Percentiles rank a stretch among this genome's conserved stretches.
Conservation (phyloP, 305 asterid species). For the Fraxinus xanthoxyloides region DNA sequence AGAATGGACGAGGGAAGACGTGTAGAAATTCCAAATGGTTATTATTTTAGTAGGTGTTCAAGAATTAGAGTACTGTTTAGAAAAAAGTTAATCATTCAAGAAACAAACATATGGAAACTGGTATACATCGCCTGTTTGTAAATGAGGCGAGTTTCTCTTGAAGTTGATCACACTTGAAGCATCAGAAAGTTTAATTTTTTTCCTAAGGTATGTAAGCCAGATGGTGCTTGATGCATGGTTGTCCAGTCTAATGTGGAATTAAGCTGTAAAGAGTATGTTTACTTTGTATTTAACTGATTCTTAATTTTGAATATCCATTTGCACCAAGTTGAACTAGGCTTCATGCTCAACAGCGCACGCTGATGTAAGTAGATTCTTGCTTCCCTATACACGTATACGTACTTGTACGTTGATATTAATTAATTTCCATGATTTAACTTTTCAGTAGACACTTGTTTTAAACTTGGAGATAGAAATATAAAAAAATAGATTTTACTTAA, state of each 20-base stretch:
- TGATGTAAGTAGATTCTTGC: not conserved
- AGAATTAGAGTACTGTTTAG: not conserved
- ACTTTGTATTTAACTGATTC: not conserved
- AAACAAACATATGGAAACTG: not conserved
- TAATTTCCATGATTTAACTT: not conserved
- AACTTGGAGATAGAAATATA: not conserved
- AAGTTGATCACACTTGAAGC: not conserved
- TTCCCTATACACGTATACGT: not conserved
- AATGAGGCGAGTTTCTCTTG: not conserved
- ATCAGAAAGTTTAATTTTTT: not conserved
- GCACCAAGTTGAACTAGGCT: not conserved
- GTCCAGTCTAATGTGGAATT: not conserved
- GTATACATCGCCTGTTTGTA: not conserved
- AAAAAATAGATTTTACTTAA: not conserved
- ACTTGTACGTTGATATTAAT: not conserved
- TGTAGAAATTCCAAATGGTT: not conserved
- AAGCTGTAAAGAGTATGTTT: not conserved
- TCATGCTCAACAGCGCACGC: not conserved
- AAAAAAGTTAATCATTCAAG: not conserved
- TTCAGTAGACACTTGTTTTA: not conserved
- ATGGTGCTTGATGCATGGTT: not conserved
- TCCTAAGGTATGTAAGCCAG: not conserved
- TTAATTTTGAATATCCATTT: not conserved
- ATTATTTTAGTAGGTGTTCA: not conserved
- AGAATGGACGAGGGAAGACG: not conserved